phyloP scores from a whole-genome alignment of 257 asterid species.

The Mentha longifolia region DNA sequence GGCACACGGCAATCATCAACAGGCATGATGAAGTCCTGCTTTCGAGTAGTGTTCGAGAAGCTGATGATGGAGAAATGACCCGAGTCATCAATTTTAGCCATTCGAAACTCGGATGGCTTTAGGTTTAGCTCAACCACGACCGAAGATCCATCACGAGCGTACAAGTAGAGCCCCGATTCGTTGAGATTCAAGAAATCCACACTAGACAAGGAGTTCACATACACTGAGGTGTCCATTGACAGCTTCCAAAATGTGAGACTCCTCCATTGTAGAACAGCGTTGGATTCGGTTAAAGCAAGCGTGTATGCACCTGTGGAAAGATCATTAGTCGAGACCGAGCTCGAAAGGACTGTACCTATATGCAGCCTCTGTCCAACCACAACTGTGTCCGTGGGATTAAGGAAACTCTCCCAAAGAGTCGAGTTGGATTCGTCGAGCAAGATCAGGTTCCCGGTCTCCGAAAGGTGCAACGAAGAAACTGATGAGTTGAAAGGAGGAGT shows the following conservation, averaged over 20 bases:
- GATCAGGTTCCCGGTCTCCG: conserved; percentile 67
- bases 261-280: conserved; percentile 55
- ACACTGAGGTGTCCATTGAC: conserved; percentile 56
- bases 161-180: conserved; percentile 61
- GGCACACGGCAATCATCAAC: conserved; percentile 56
- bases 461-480: conserved; percentile 47
- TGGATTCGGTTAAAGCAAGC: conserved; percentile 49
- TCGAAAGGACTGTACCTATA: conserved; percentile 35
- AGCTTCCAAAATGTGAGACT: conserved; percentile 56
- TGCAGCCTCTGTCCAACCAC: conserved; percentile 60
- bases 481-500: conserved; percentile 43
- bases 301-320: conserved; percentile 51
- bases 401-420: conserved; percentile 72
- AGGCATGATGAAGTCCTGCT: conserved; percentile 51
- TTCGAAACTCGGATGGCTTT: conserved; percentile 46
- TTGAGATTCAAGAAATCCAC: conserved; percentile 50
- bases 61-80: conserved; percentile 62
- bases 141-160: conserved; percentile 48
- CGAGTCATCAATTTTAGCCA: conserved; percentile 51
- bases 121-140: conserved; percentile 49
- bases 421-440: conserved; percentile 53
- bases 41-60: conserved; percentile 37
- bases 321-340: conserved; percentile 48
- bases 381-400: conserved; percentile 62
- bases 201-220: conserved; percentile 32